These are phyloP conservation scores for Diutina scorzettiae DNA, from an alignment of 1,139 yeast species.

Conservation along the genomic window DNA sequence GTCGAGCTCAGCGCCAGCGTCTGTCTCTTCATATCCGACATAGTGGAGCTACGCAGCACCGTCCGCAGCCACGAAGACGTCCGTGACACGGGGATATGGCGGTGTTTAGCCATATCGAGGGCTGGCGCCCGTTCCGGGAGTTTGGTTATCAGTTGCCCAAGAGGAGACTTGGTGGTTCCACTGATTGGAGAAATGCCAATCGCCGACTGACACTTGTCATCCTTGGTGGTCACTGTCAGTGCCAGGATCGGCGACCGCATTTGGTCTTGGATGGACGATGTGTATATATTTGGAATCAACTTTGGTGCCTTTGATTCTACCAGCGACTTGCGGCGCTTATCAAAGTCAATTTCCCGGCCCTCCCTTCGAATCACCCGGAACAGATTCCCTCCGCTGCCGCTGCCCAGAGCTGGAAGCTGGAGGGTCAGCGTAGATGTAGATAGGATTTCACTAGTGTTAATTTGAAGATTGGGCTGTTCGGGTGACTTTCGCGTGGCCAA, in stretches of 20 bases:
- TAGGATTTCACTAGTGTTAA: neutral
- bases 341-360: slow-evolving; percentile 65
- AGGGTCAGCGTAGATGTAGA: neutral
- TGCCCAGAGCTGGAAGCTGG: too few species aligned
- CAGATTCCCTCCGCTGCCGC: neutral
- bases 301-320: slow-evolving; percentile 30
- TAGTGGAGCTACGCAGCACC: neutral
- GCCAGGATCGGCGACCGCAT: slow-evolving; percentile 28
- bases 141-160: neutral
- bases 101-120: neutral
- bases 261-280: slow-evolving; percentile 27
- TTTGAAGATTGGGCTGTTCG: neutral
- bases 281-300: slow-evolving; percentile 30
- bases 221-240: slow-evolving; percentile 22
- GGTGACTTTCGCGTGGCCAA: neutral
- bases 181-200: too few species aligned
- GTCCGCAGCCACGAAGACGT: neutral
- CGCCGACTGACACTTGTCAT: slow-evolving; percentile 12
- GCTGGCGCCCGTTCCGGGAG: neutral
- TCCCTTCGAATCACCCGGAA: slow-evolving; percentile 20
- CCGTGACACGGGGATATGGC: neutral
- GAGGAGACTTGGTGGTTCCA: neutral
- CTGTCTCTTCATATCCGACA: neutral
- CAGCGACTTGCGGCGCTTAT: slow-evolving; percentile 46
- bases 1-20: neutral